Base-by-base conservation (phyloP, 2,329 filamentous ascomycete species). In the Podosphaera fusca region DNA sequence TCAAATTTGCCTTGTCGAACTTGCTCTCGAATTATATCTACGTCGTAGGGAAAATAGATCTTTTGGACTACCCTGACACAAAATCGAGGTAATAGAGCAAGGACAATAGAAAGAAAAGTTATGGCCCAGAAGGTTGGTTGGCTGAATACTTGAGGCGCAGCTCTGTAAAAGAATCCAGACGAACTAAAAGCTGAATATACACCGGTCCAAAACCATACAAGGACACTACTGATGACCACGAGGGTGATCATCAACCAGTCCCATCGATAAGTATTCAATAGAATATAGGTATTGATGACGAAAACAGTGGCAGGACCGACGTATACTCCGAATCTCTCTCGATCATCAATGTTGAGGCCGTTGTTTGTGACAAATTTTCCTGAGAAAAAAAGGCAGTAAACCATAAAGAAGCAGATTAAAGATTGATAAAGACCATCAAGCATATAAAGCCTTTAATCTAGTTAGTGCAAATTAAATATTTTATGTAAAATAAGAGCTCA, bases 261-360 rank as follows among this genome's bases (percentile, higher is more conserved):
- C 92, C 92, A 98, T 59, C 90, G 81, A 70, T 95, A 96, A 0
- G 86, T 94, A 71, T 98, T 98, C 72, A 96, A 81, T 61, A 98
- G 74, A 63, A 98, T 87, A 72, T 96, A 98, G 59, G 83, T 73
- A 70, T 98, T 98, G 74, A 95, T 94, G 46, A 87, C 83, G 63
- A 94, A 72, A 58, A 98, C 82, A 5, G 87, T 82, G 12, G 86
- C 85, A 58, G 86, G 87, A 2, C 82, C 88, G 63, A 95, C 80
- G 68, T 92, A 94, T 56, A 87, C 79, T 64, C 92, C 92, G 65
- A 98, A 84, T 62, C 89, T 82, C 61, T 82, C 79, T 63, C 87
- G 81, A 64, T 96, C 90, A 59, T 80, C 77, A 33, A 96, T 72
- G 62, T 83, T 80, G 55, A 85, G 74, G 4, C 92, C 92, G 61